Base-by-base conservation (phyloP, 805 yeast species). In the Candida ulmi region DNA sequence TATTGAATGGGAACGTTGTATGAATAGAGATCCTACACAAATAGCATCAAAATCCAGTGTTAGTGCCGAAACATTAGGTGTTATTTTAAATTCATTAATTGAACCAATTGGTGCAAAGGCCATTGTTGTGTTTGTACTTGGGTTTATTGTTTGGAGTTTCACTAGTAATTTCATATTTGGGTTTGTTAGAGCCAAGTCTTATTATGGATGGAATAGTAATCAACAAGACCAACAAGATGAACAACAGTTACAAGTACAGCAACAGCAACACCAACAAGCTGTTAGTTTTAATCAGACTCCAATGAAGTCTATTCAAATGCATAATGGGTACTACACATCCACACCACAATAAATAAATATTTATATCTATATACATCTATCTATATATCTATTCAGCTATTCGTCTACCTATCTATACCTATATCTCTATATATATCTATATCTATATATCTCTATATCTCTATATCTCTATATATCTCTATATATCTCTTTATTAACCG, bases 61-160 rank as follows among this genome's bases (percentile, higher is more conserved):
- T 11, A 72, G 78, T 43, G 85, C 86, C 1, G 78, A 75, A 40
- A 72, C 82, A 0, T 48, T 83, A 2, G 90, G 88, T 0, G 60
- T 74, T 36, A 63, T 83, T 13, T 48, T 82, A 11, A 80, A 81
- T 49, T 73, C 82, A 0, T 65, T 83, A 39, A 66, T 83, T 16
- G 86, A 83, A 46, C 88, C 88, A 0, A 68, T 84, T 33, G 80
- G 86, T 3, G 60, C 71, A 45, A 79, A 81, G 54, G 75, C 83
- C 16, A 64, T 79, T 33, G 26, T 68, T 4, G 68, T 78, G 4
- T 51, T 74, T 11, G 47, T 66, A 4, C 46, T 68, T 9, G 61
- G 59, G 1, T 43, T 70, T 11, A 49, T 68, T 1, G 62, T 69
- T n/a, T 62, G 76, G 63, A 53, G 73, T 16, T 83, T 80, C 53